Evolutionary conservation across 768 basidiomycete species (phyloP).

Genomic region (Cystofilobasidium capitatum): DNA sequence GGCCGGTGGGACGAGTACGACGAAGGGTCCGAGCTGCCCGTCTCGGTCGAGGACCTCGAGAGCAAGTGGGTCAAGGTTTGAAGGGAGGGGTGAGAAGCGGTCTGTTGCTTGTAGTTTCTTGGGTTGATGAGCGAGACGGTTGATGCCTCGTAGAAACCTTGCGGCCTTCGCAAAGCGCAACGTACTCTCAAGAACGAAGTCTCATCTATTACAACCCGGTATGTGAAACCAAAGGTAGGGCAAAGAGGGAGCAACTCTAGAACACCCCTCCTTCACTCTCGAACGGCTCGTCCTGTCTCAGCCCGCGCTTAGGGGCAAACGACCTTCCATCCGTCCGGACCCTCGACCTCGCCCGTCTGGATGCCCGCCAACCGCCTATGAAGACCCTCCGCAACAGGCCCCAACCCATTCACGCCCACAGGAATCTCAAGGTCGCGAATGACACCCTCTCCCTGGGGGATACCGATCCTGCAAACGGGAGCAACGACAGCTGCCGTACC

Average conservation of each 20-base stretch:
- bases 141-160: background rate
- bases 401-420: conserved; percentile 63
- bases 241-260: no score
- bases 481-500: conserved; percentile 54
- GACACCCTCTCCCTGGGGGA: conserved; percentile 4
- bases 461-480: conserved; percentile 40
- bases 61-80: conserved; percentile 26
- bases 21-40: conserved; percentile 22
- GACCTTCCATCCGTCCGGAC: conserved; percentile 31
- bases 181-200: background rate
- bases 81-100: background rate
- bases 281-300: no score
- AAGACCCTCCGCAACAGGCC: conserved; percentile 62
- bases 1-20: conserved; percentile 28
- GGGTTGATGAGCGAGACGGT: background rate
- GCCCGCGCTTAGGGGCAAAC: no score
- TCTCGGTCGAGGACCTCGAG: conserved; percentile 25
- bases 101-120: background rate
- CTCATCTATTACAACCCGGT: background rate
- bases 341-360: conserved; percentile 60
- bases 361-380: conserved; percentile 65
- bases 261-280: no score
- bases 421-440: conserved; percentile 50
- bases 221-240: no score
- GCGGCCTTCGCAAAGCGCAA: background rate